Base-by-base conservation (phyloP, 75 land plant genomes). In the Pseudotsuga menziesii region DNA sequence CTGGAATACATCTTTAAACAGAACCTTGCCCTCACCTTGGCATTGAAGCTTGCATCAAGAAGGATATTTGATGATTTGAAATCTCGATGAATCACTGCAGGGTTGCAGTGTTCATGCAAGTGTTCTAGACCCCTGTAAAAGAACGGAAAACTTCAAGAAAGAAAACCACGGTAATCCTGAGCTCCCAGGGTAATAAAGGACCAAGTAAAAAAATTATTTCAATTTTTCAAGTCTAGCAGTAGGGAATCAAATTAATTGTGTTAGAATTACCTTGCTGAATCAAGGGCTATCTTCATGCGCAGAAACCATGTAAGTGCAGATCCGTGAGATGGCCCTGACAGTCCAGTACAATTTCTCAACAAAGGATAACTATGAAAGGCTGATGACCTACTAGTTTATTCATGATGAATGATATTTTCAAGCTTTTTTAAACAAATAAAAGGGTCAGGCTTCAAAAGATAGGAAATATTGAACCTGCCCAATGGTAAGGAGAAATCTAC, bases 1-100 rank as follows among this genome's bases (percentile, higher is more conserved):
- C 5, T 4, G 48, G 48, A 44, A 44, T 15, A 66, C n/a, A 36
- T 35, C 29, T 17, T 39, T 66, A 66, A 14, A 66, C 39, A 17
- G 6, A 39, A 67, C 23, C 12, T 44, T 39, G n/a, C 20, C 70
- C 22, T 75, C 61, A 89, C 99, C 97, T 96, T 96, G 25, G 97
- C 97, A 83, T 89, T 90, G 83, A 96, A 94, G 76, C 87, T 87
- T 29, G 89, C 82, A 76, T 93, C 97, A 20, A 96, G 82, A 78
- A 96, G 90, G 35, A 96, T 94, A 66, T 96, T 96, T 23, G 99
- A 91, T 69, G 99, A 94, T 80, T 96, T 96, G 57, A 96, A 84
- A 85, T 96, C 97, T 77, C 99, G 83, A 78, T 96, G 99, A 74
- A 96, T 90, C 26, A 96, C 82, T 17, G 89, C 85, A 35, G 97